Conservation (phyloP, 2,329 filamentous ascomycete species). For the Fusarium sp. region DNA sequence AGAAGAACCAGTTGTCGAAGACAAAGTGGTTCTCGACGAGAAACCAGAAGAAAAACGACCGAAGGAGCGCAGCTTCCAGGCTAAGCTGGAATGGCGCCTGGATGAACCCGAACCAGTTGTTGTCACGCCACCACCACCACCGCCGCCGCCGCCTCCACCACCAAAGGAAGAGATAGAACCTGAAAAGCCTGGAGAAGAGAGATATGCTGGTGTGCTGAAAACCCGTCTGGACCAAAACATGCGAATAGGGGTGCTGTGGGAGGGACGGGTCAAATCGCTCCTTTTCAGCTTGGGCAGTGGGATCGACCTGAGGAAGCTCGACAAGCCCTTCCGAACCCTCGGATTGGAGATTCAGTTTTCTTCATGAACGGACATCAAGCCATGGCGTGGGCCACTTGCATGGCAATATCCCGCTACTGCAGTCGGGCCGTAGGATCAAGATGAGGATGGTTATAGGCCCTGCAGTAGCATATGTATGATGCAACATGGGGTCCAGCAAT, state of each 20-base stretch:
- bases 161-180: slow-evolving; percentile 29
- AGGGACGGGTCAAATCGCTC: slow-evolving; percentile 90
- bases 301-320: slow-evolving; percentile 80
- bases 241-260: slow-evolving; percentile 89
- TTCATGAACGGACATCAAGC: slow-evolving; percentile 63
- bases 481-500: slow-evolving; percentile 17
- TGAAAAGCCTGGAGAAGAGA: slow-evolving; percentile 63
- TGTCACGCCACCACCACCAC: slow-evolving; percentile 16
- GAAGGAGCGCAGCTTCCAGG: slow-evolving; percentile 62
- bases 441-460: slow-evolving; percentile 13
- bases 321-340: slow-evolving; percentile 81
- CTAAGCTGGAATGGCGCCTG: slow-evolving; percentile 65
- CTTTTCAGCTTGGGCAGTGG: slow-evolving; percentile 91
- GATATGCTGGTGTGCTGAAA: slow-evolving; percentile 89
- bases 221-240: slow-evolving; percentile 89
- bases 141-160: slow-evolving; percentile 8
- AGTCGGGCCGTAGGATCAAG: slow-evolving; percentile 22
- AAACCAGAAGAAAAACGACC: slow-evolving; percentile 32
- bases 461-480: slow-evolving; percentile 15
- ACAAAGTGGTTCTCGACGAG: slow-evolving; percentile 45
- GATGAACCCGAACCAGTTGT: slow-evolving; percentile 55
- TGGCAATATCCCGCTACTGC: slow-evolving; percentile 9
- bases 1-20: slow-evolving; percentile 42
- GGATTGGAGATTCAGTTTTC: slow-evolving; percentile 87
- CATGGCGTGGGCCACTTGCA: slow-evolving; percentile 3